These are phyloP conservation scores for Trypanosomatidae sp. DNA, from an alignment of 208 protist genomes.

Conservation along the genomic window DNA sequence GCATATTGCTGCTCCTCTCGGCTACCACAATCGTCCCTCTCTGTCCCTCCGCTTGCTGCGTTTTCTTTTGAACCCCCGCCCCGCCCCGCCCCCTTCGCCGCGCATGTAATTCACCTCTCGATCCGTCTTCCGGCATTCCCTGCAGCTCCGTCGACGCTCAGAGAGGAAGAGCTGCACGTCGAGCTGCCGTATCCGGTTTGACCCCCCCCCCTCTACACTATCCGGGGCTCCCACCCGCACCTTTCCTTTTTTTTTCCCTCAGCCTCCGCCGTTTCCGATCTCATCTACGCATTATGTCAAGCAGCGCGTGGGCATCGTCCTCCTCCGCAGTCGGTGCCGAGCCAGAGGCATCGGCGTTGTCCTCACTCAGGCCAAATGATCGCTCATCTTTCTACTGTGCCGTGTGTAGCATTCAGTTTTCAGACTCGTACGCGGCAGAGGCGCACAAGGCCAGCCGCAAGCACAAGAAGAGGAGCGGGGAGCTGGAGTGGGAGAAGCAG, in stretches of 20 bases:
- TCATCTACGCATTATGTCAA: background rate
- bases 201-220: background rate
- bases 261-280: background rate
- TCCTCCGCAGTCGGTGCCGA: background rate
- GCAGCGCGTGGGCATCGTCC: background rate
- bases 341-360: background rate
- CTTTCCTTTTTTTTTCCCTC: background rate
- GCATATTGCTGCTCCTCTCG: background rate
- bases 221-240: background rate
- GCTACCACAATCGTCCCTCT: background rate
- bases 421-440: slow-evolving; percentile 51
- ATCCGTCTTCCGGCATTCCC: background rate
- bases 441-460: slow-evolving; percentile 58
- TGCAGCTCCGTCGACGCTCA: background rate
- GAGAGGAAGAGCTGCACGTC: background rate
- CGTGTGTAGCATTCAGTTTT: slow-evolving; percentile 63
- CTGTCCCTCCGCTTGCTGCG: background rate
- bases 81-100: background rate
- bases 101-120: too few species aligned
- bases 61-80: background rate
- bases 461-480: slow-evolving; percentile 73
- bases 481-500: slow-evolving; percentile 50
- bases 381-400: slow-evolving; percentile 55
- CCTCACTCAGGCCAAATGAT: background rate
- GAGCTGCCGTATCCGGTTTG: background rate